Conservation (phyloP, 352 stramenopile species). For the Hyphochytrium catenoides region DNA sequence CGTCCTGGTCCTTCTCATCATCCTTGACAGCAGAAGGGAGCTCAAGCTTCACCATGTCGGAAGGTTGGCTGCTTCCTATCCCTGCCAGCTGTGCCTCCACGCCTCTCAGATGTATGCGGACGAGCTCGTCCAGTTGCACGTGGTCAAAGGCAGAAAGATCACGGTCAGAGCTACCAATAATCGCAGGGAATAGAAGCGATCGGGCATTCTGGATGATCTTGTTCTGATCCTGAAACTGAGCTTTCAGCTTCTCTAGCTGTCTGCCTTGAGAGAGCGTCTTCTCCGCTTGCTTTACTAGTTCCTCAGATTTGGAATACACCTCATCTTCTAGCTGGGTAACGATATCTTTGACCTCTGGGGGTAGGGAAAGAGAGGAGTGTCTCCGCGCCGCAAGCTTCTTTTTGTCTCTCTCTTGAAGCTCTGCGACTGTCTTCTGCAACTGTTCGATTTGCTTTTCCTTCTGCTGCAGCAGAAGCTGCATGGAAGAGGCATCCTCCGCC, state of each 20-base stretch:
- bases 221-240: slow-evolving; percentile 17
- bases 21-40: too few relatives aligned
- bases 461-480: slow-evolving; percentile 9
- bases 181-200: slow-evolving; percentile 20
- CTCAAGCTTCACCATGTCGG: too few relatives aligned
- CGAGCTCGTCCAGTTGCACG: slow-evolving; percentile 31
- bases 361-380: not conserved
- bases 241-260: slow-evolving; percentile 18
- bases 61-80: too few relatives aligned
- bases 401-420: slow-evolving; percentile 9
- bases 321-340: slow-evolving; percentile 26
- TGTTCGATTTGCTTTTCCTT: slow-evolving; percentile 15
- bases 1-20: slow-evolving; percentile 8
- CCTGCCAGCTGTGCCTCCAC: slow-evolving; percentile 26
- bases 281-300: slow-evolving; percentile 40
- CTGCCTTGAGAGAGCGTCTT: slow-evolving; percentile 25
- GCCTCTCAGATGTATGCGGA: slow-evolving; percentile 33
- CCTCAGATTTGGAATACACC: slow-evolving; percentile 34
- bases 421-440: slow-evolving; percentile 23
- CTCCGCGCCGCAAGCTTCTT: not conserved
- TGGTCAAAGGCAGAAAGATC: slow-evolving; percentile 36
- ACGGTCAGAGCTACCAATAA: slow-evolving; percentile 19
- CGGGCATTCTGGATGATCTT: slow-evolving; percentile 26
- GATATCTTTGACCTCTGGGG: not conserved
- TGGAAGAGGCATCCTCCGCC: not conserved